These are phyloP conservation scores for Achaetomium macrosporum DNA, from an alignment of 2,329 filamentous ascomycete species.

Conservation along the genomic window DNA sequence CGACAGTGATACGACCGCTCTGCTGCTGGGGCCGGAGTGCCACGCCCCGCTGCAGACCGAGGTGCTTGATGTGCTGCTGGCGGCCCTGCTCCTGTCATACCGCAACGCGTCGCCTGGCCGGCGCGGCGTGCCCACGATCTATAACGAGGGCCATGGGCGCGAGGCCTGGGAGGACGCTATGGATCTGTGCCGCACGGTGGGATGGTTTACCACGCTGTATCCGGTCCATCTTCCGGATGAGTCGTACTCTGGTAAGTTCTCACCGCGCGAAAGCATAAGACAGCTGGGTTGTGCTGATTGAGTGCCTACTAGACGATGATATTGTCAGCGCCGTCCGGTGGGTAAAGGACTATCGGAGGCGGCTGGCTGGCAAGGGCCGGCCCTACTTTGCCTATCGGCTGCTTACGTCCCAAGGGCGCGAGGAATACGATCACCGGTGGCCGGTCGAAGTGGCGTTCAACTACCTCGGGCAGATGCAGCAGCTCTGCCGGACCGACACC, in stretches of 20 bases:
- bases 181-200: slow-evolving; percentile 36
- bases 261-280: no score
- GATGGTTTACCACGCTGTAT: slow-evolving; percentile 41
- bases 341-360: slow-evolving; percentile 32
- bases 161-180: slow-evolving; percentile 29
- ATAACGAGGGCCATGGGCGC: slow-evolving; percentile 39
- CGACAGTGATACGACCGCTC: slow-evolving; percentile 16
- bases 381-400: slow-evolving; percentile 36
- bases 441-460: slow-evolving; percentile 45
- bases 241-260: slow-evolving; percentile 5
- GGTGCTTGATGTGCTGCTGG: slow-evolving; percentile 35
- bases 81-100: slow-evolving; percentile 32
- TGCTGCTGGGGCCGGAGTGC: slow-evolving; percentile 34
- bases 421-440: slow-evolving; percentile 31
- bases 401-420: slow-evolving; percentile 28
- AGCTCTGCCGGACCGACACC: slow-evolving; percentile 32
- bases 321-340: slow-evolving; percentile 21
- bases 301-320: slow-evolving; percentile 15
- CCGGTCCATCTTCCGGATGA: slow-evolving; percentile 26
- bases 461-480: slow-evolving; percentile 41
- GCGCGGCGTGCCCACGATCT: slow-evolving; percentile 29
- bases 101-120: slow-evolving; percentile 29
- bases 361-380: slow-evolving; percentile 32
- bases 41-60: slow-evolving; percentile 32
- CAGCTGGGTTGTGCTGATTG: background rate